These are phyloP conservation scores for Daedaleopsis sinensis DNA, from an alignment of 768 basidiomycete species.

Conservation along the genomic window DNA sequence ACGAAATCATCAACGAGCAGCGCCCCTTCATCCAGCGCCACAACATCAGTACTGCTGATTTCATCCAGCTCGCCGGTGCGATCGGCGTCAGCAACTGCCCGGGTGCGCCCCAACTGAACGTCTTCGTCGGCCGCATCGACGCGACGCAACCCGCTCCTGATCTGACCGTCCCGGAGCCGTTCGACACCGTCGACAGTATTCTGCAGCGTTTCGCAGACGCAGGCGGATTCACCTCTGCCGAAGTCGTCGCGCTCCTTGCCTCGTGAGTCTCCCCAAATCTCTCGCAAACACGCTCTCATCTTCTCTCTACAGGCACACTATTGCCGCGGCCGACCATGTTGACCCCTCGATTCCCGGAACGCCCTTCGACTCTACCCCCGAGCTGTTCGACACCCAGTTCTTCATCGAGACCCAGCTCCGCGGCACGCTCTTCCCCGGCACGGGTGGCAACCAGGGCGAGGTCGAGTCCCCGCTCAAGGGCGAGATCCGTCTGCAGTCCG, in stretches of 20 bases:
- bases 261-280: slow-evolving; percentile 1
- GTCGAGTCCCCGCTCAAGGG: slow-evolving; percentile 34
- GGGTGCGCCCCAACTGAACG: slow-evolving; percentile 41
- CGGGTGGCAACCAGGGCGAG: slow-evolving; percentile 33
- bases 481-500: slow-evolving; percentile 40
- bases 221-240: slow-evolving; percentile 25
- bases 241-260: slow-evolving; percentile 28
- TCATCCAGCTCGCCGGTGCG: slow-evolving; percentile 28
- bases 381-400: slow-evolving; percentile 32
- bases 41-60: slow-evolving; percentile 27
- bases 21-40: slow-evolving; percentile 24
- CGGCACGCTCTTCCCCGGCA: slow-evolving; percentile 34
- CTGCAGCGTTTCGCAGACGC: slow-evolving; percentile 29
- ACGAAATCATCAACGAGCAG: slow-evolving; percentile 28
- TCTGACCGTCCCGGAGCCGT: slow-evolving; percentile 27
- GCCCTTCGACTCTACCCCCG: slow-evolving; percentile 35
- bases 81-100: slow-evolving; percentile 27
- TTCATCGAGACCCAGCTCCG: slow-evolving; percentile 34
- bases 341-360: slow-evolving; percentile 30
- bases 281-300: no score
- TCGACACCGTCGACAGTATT: slow-evolving; percentile 30
- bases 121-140: slow-evolving; percentile 36
- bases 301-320: slow-evolving; percentile 10
- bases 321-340: slow-evolving; percentile 31
- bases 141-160: slow-evolving; percentile 26